These are phyloP conservation scores for Lycium barbarum DNA, from an alignment of 257 asterid species.

Conservation along the genomic window DNA sequence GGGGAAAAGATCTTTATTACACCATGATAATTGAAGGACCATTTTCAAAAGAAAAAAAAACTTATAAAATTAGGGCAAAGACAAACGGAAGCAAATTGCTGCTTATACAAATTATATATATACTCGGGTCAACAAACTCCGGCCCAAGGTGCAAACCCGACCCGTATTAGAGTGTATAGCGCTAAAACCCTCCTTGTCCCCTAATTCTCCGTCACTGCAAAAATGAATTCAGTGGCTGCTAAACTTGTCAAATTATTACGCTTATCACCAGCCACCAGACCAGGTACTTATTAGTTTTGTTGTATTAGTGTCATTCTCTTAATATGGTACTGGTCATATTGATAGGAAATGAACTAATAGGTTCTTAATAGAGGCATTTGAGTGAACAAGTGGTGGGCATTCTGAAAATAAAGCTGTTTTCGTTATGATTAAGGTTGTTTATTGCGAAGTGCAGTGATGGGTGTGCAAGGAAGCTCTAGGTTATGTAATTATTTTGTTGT, in stretches of 20 bases:
- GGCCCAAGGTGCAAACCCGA: slow-evolving; percentile 21
- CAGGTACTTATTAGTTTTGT: slow-evolving; percentile 26
- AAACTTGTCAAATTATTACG: slow-evolving; percentile 51
- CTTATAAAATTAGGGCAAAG: too few relatives aligned
- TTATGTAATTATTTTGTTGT: slow-evolving; percentile 41
- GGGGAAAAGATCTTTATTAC: too few relatives aligned
- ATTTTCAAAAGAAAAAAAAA: too few relatives aligned
- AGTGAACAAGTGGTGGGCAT: slow-evolving; percentile 34
- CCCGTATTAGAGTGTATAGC: neutral
- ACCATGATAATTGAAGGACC: too few relatives aligned
- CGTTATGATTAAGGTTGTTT: neutral
- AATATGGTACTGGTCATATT: neutral
- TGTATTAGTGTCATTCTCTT: neutral
- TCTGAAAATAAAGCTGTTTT: neutral
- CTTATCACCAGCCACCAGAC: slow-evolving; percentile 35
- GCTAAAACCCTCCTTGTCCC: slow-evolving; percentile 49
- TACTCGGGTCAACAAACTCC: too few relatives aligned
- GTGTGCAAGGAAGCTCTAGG: slow-evolving; percentile 55
- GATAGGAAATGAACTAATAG: neutral
- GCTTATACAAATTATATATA: too few relatives aligned
- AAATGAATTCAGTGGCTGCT: slow-evolving; percentile 56
- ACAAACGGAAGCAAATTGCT: too few relatives aligned
- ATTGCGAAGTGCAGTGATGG: slow-evolving; percentile 42
- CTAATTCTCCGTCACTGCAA: neutral
- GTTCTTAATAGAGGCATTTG: neutral